phyloP scores from a whole-genome alignment of 2,329 filamentous ascomycete genomes.

The Botryotinia narcissicola region DNA sequence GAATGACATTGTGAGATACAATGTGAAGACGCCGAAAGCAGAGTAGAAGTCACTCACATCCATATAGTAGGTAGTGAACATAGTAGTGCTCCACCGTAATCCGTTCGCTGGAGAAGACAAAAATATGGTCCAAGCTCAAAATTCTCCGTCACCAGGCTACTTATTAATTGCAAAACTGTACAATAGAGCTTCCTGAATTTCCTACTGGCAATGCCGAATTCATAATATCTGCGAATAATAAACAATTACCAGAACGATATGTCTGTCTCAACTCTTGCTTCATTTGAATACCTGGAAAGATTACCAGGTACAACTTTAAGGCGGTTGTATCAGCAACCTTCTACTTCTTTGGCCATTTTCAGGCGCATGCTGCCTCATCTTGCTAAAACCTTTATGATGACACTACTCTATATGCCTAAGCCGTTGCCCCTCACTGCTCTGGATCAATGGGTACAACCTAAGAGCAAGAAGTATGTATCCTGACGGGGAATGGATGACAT shows the following conservation, averaged over 20 bases:
- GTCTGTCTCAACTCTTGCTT: conserved; percentile 52
- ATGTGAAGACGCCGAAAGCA: not conserved
- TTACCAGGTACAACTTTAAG: conserved; percentile 86
- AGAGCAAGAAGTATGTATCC: conserved; percentile 51
- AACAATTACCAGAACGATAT: conserved; percentile 31
- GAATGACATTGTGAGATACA: not conserved
- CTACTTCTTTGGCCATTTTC: conserved; percentile 92
- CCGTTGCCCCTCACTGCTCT: conserved; percentile 78
- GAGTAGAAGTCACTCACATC: not conserved
- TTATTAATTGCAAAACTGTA: not conserved
- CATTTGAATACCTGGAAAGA: conserved; percentile 89
- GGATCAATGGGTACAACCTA: conserved; percentile 79
- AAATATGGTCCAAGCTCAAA: not conserved
- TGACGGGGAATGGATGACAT: conserved; percentile 5
- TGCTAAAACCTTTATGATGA: conserved; percentile 95
- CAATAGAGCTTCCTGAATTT: not conserved
- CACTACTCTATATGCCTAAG: conserved; percentile 83
- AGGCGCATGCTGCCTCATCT: conserved; percentile 93
- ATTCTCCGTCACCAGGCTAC: conserved; percentile 11
- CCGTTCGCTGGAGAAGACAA: not conserved
- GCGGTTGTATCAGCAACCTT: conserved; percentile 92
- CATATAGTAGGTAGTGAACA: not conserved
- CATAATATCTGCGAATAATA: conserved; percentile 22
- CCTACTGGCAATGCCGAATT: conserved; percentile 30
- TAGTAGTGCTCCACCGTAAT: not conserved